A percentile compares a stretch with the other conserved stretches of the same genome.
Evolutionary conservation across 257 asterid species (phyloP).

Genomic region (Echites panduratus): DNA sequence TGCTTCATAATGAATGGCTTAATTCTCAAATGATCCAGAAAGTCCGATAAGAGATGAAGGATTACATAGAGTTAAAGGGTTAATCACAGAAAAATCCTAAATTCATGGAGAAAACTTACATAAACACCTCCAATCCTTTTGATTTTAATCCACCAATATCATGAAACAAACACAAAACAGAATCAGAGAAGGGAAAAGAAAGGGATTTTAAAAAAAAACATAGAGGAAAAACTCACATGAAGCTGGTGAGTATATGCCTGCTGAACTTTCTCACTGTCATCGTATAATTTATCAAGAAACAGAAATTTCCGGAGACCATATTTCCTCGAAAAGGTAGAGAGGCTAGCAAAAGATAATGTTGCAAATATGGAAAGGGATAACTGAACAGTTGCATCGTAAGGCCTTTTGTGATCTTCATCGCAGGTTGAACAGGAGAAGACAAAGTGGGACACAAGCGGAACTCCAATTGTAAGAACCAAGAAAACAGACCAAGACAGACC

Average conservation of each 20-base stretch:
- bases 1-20: not conserved
- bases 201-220: too few species aligned
- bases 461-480: slow-evolving; percentile 55
- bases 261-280: slow-evolving; percentile 66
- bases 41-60: not conserved
- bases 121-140: too few species aligned
- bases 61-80: too few species aligned
- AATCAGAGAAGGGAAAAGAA: not conserved
- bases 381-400: slow-evolving; percentile 59
- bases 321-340: slow-evolving; percentile 51
- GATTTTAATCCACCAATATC: not conserved
- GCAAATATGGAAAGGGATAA: slow-evolving; percentile 64
- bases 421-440: slow-evolving; percentile 58
- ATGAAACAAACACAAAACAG: not conserved
- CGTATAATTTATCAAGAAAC: slow-evolving; percentile 65
- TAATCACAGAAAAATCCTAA: not conserved
- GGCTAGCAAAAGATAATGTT: slow-evolving; percentile 56
- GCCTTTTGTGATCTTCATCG: slow-evolving; percentile 54
- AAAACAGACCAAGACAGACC: slow-evolving; percentile 83
- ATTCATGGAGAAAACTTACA: too few species aligned
- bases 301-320: slow-evolving; percentile 70
- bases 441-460: slow-evolving; percentile 68
- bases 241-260: slow-evolving; percentile 58
- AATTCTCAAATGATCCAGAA: not conserved
- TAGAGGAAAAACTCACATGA: slow-evolving; percentile 47